Conservation (phyloP, 257 asterid species). For the Echium plantagineum region DNA sequence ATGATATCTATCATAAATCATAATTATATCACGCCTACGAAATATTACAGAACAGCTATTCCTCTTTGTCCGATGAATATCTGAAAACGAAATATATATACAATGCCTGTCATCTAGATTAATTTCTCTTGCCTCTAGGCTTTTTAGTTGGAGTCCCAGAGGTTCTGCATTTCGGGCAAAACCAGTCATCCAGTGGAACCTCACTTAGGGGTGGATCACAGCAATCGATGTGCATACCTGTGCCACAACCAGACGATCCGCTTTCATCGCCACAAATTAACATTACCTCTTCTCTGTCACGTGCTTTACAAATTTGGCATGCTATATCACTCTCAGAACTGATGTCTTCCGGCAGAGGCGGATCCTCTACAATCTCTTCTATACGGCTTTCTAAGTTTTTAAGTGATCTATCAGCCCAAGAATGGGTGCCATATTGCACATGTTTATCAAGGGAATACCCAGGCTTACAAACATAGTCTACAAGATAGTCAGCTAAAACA, state of each 20-base stretch:
- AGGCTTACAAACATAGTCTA: conserved; percentile 84
- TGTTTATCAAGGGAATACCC: conserved; percentile 66
- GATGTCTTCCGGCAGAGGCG: conserved; percentile 18
- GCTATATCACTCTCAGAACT: conserved; percentile 22
- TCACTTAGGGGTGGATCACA: conserved; percentile 65
- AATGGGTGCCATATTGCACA: conserved; percentile 61
- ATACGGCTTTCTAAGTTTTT: conserved; percentile 24
- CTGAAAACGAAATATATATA: conserved; percentile 7
- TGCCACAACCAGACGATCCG: conserved; percentile 54
- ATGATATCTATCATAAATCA: neutral
- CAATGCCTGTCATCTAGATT: conserved; percentile 18
- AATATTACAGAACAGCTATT: neutral
- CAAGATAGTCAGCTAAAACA: conserved; percentile 69
- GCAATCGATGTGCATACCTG: conserved; percentile 55
- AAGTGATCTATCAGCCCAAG: conserved; percentile 69
- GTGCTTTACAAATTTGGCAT: conserved; percentile 41
- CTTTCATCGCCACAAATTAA: conserved; percentile 59
- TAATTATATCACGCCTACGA: neutral
- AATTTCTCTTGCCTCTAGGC: conserved; percentile 20
- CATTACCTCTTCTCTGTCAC: conserved; percentile 66
- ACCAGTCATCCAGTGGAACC: conserved; percentile 70
- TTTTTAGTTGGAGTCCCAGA: neutral
- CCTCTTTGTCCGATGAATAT: neutral
- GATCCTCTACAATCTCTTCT: conserved; percentile 37
- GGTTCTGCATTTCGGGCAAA: conserved; percentile 30